Base-by-base conservation (phyloP, 805 yeast species). In the Zygosaccharomyces bisporus region DNA sequence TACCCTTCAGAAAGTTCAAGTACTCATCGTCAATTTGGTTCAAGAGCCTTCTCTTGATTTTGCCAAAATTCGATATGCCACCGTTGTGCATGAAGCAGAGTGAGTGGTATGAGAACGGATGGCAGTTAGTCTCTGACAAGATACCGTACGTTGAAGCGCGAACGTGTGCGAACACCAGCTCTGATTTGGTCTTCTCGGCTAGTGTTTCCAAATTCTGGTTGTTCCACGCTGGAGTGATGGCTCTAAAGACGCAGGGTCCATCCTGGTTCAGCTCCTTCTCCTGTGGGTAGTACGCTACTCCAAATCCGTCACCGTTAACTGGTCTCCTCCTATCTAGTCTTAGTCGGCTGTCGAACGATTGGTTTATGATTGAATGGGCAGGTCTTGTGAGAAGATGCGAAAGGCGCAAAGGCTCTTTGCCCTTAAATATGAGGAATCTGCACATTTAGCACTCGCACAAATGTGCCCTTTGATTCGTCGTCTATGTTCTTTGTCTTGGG, bases 71-170 rank as follows among this genome's bases (percentile, higher is more conserved):
- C 8, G 90, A 73, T 18, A 93, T 79, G 0, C 87, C 93, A 23
- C 99, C 99, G 66, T 93, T 93, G 66, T 93, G 99, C 99, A 93
- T 93, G 63, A 93, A 93, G 84, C 91, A 85, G 38, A 91, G 69
- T 40, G 80, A 80, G 50, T 90, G 91, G 61, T 79, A 89, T 3
- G 85, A 80, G 66, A 93, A 93, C 0, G 99, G 99, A 63, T 93
- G 99, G 66, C 99, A 93, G 65, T 93, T 93, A 0, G 97, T 91
- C 61, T 93, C 99, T 8, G 95, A 77, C 20, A 93, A 68, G 1
- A 86, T 95, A 37, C 99, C 99, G 51, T 95, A 87, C 0, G 99
- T 93, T 0, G 95, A 86, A 0, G 99, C 98, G 49, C 99, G 67
- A 1, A 93, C 97, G 64, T 93, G 99, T 2, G 95, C 99, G 70